These are phyloP conservation scores for Coemansia sp. DNA, from an alignment of 192 early-diverging fungal genomes.

Conservation along the genomic window DNA sequence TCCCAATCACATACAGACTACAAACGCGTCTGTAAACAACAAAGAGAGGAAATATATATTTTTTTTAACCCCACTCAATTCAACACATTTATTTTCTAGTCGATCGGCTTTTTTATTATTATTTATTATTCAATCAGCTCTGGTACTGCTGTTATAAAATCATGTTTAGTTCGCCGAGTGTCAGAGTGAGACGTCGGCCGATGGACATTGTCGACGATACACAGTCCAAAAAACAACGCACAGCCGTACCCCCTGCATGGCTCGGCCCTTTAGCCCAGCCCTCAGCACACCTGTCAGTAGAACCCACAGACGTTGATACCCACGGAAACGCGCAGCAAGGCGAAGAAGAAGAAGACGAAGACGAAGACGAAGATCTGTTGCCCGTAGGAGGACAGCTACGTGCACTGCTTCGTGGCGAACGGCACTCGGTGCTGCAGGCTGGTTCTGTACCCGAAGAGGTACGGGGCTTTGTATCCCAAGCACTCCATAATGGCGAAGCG, in stretches of 20 bases:
- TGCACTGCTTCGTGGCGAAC: conserved; percentile 29
- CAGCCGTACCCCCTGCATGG: conserved; percentile 8
- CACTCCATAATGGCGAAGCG: conserved; percentile 3
- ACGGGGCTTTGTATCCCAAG: conserved; percentile 2
- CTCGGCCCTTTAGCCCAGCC: conserved; percentile 3
- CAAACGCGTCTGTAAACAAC: too few relatives aligned
- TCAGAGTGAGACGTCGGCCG: conserved; percentile 18
- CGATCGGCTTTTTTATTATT: too few relatives aligned
- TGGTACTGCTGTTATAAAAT: not conserved
- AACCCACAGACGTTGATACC: too few relatives aligned
- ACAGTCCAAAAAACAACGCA: conserved; percentile 13
- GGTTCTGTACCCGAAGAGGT: conserved; percentile 20
- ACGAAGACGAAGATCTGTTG: too few relatives aligned
- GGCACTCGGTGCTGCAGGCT: conserved; percentile 25
- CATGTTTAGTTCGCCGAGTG: conserved; percentile 38
- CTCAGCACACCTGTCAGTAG: not conserved
- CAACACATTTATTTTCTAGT: too few relatives aligned
- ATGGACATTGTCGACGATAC: not conserved
- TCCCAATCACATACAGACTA: too few relatives aligned
- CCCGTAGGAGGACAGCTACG: too few relatives aligned
- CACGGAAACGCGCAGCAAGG: too few relatives aligned
- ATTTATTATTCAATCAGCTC: too few relatives aligned
- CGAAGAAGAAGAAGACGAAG: too few relatives aligned
- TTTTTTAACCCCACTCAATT: too few relatives aligned
- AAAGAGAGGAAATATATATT: too few relatives aligned